Conservation (phyloP, 441 rosid genomes). For the Gossypium gossypioides region DNA sequence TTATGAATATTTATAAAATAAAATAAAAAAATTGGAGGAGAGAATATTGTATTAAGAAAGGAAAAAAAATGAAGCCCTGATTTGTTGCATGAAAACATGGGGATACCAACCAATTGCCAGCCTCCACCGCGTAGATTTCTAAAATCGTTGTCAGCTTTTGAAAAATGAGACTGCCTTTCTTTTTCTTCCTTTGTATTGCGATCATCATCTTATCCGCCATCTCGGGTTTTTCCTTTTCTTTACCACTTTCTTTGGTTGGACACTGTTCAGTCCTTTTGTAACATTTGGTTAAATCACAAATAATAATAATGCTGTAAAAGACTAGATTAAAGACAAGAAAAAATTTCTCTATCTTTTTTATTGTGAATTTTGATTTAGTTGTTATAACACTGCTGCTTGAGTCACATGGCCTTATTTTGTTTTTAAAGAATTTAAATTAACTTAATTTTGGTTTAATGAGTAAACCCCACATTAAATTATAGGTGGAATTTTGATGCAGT, state of each 20-base stretch:
- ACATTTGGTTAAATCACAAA: too few relatives aligned
- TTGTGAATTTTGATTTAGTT: too few relatives aligned
- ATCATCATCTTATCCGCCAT: neutral
- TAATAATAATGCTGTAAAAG: too few relatives aligned
- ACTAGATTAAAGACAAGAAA: too few relatives aligned
- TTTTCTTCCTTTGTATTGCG: too few relatives aligned
- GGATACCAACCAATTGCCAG: slow-evolving; percentile 24
- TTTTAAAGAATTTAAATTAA: neutral
- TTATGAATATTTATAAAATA: neutral
- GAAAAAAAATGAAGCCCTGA: slow-evolving; percentile 19
- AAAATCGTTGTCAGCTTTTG: slow-evolving; percentile 18
- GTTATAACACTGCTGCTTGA: too few relatives aligned
- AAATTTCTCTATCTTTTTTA: too few relatives aligned
- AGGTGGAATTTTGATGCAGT: neutral
- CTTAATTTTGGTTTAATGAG: neutral
- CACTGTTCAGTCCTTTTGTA: neutral
- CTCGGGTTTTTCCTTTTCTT: neutral
- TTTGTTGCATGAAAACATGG: slow-evolving; percentile 67
- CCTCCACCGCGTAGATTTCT: slow-evolving; percentile 14
- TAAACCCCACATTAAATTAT: neutral
- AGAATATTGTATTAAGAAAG: neutral
- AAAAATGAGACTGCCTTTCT: neutral
- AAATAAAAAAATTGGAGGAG: neutral
- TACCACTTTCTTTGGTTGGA: neutral
- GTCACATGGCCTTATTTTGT: neutral